Evolutionary conservation across 805 yeast species (phyloP), one percentile per base, ranked within the genome.

Genomic region (Millerozyma miso): DNA sequence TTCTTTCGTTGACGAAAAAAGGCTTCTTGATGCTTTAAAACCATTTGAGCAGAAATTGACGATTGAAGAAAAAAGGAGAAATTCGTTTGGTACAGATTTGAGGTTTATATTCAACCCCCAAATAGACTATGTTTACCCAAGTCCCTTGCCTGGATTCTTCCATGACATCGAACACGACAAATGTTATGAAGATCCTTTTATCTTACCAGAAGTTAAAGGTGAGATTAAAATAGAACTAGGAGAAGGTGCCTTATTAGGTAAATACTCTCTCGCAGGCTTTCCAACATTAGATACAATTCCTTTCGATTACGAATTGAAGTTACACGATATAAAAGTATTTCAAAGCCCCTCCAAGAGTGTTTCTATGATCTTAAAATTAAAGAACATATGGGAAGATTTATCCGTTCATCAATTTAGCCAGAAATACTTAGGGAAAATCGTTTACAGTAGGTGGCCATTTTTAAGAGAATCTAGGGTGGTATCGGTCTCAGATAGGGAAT

Each of bases 381-480:
- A 74, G 37, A 77, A 83, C 55, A 60, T 71, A 6, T 77, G 80
- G 66, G 64, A 65, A 23, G 82, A 82, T 33, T 55, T 78, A 31
- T 66, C 84, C 4, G 63, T 79, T 20, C 82, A 79, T 39, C 86
- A 84, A 47, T 73, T 88, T 53, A 83, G 88, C 18, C 74, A 78
- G 44, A 74, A 80, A 53, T 79, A 74, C 43, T 53, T 85, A 42
- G 82, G 80, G 37, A 73, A 80, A 44, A 63, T 80, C 39, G 84
- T 86, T 2, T 90, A 81, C 58, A 78, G 86, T 10, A 79, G 83
- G 52, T 93, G 96, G 91, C 99, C 99, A n/a, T 87, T 80, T 56
- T 69, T 93, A 50, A 76, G 81, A 52, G 97, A 91, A 64, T 84
- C 89, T 7, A 80, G 77, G 55, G 80, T 91, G 33, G 69, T 80